Evolutionary conservation across 441 rosid species (phyloP), one percentile per base, ranked within the genome.

Genomic region (Cnidoscolus chayamansa): DNA sequence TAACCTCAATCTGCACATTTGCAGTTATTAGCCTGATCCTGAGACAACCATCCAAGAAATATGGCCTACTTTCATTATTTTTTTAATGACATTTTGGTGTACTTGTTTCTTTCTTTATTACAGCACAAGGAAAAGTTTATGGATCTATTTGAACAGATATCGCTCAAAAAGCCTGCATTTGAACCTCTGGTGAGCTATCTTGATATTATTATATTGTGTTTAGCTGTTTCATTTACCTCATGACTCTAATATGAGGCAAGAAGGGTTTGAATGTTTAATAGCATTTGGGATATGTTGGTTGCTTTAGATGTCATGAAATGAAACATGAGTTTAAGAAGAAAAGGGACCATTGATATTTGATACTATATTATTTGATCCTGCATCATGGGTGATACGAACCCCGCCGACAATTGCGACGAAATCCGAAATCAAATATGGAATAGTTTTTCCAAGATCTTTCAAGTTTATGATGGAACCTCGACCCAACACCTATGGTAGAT

Each of bases 81-180:
- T 45, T 25, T 35, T 0, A 37, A 37, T 54, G 67, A 40, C 17
- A 19, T 37, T 32, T 37, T 32, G 8, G 37, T 10, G 53, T 35
- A n/a, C 62, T 53, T 43, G 35, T 64, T 57, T n/a, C 15, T 56
- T 76, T 63, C 71, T 30, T 7, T 37, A 48, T 55, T 70, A 32
- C 93, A 94, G 98, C 77, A 71, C 77, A 83, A 75, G 73, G 90
- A 84, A 78, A 80, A 74, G 57, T 73, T 87, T 71, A 82, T 81
- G 68, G 70, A 85, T 50, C 75, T 82, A 74, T 85, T 90, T 77
- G 84, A 72, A 72, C 85, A 79, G 73, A 77, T 94, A 72, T 58
- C 72, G 64, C 50, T 88, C 67, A 81, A 89, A 79, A 83, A 90
- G 85, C 77, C 86, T 62, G 75, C 45, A 65, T 92, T 92, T 79